Conservation (phyloP, 331 rosid species). For the Malus hybrid region DNA sequence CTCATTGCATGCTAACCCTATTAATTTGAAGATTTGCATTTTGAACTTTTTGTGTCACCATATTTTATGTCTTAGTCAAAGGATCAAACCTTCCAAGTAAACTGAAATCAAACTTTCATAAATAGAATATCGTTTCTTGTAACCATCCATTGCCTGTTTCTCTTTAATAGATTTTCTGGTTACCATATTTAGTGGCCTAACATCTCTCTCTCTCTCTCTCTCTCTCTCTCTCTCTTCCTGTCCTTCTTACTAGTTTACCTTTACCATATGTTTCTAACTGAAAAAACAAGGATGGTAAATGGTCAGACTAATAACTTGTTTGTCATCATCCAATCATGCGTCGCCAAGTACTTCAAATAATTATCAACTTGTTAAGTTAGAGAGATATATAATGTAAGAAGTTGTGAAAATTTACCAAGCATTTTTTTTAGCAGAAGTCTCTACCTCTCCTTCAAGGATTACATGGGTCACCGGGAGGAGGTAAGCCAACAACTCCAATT, state of each 20-base stretch:
- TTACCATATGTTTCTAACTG: constrained; percentile 2
- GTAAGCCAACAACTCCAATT: constrained; percentile 17
- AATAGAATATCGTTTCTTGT: no score
- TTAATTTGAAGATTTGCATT: no score
- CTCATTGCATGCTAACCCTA: no score
- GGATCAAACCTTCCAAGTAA: no score
- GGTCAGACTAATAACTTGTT: neutral
- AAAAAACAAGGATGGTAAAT: constrained; percentile 1
- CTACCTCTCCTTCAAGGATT: constrained; percentile 10
- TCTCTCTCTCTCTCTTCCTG: no score
- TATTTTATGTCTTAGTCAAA: no score
- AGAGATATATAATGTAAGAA: neutral
- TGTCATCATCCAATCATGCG: neutral
- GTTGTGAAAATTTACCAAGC: neutral
- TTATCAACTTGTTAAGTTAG: no score
- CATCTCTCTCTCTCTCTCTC: neutral
- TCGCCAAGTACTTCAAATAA: neutral
- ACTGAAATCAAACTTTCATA: no score
- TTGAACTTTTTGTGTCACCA: no score
- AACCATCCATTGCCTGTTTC: no score
- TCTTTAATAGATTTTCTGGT: no score
- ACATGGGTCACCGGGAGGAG: constrained; percentile 37
- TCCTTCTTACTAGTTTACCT: neutral
- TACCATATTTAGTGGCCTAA: no score
- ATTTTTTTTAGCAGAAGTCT: neutral